Base-by-base conservation (phyloP, 768 basidiomycete genomes). In the Candolleomyces efflorescens region DNA sequence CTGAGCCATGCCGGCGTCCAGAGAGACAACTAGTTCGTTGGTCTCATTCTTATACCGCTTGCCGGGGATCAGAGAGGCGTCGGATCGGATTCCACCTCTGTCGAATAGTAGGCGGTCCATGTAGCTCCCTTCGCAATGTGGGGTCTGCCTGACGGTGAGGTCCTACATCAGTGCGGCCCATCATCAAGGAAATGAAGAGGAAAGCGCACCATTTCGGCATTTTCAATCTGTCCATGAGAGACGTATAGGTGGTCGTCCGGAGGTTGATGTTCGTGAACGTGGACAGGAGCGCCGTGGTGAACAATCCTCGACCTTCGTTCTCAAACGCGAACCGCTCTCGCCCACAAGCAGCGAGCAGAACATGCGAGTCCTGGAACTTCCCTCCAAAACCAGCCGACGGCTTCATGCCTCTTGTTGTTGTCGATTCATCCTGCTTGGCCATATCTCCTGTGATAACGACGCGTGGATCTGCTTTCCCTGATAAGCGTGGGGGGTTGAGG, bases 281-380 rank as follows among this genome's bases (percentile, higher is more conserved):
- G 26, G 64, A 62, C 24, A 75, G 24, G 13, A 75, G 63, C 1
- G 58, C 60, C n/a, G 55, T 43, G 1, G 75, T 75, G 53, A 76
- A 76, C 5, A 73, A 20, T 7, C 74, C 73, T 2, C 59, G 54
- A 26, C 57, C 59, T 9, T 64, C 65, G 38, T 65, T 46, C 56
- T 76, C 75, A 18, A 62, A 62, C 2, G 78, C 77, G 0, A 60
- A 43, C 47, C 78, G 70, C 1, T 70, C 65, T 5, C 69, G 62
- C 1, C 73, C 67, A 55, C 78, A 79, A 1, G 78, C 77, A 3
- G 78, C 77, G 15, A 78, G 64, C 2, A 80, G 69, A 20, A 80
- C 69, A 59, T 78, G 75, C 0, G 76, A 77, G 1, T 63, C 66
- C 39, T 71, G 65, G 39, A 68, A 69, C 45, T 65, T 63, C 41